Conservation (phyloP, 2,329 filamentous ascomycete species). For the Domatiomyces globalis region DNA sequence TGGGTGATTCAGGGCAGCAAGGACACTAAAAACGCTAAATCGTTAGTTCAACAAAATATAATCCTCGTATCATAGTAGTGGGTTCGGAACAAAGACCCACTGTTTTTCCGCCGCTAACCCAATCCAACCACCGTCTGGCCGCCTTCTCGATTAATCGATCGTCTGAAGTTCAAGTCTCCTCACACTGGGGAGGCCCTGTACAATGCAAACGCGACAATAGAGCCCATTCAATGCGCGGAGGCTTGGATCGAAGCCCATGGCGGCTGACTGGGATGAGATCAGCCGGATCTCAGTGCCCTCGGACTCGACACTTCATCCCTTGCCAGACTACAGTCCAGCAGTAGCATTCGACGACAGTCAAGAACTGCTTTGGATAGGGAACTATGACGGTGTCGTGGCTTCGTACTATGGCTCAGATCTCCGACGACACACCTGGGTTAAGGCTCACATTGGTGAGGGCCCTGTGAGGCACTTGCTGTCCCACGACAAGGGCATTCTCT, state of each 20-base stretch:
- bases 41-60: too few relatives aligned
- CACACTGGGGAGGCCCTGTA: background rate
- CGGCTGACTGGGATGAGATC: slow-evolving; percentile 48
- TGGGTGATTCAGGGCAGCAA: too few relatives aligned
- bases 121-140: background rate
- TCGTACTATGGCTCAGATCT: slow-evolving; percentile 81
- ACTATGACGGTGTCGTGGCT: slow-evolving; percentile 75
- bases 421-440: slow-evolving; percentile 79
- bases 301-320: slow-evolving; percentile 47
- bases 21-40: too few relatives aligned
- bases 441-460: slow-evolving; percentile 63
- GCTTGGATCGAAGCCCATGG: slow-evolving; percentile 23
- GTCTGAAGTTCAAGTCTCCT: background rate
- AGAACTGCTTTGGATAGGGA: slow-evolving; percentile 86
- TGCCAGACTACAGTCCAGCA: slow-evolving; percentile 59
- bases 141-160: background rate
- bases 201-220: background rate
- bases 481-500: slow-evolving; percentile 79
- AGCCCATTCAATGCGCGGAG: background rate
- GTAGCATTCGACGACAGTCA: slow-evolving; percentile 80
- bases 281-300: slow-evolving; percentile 69
- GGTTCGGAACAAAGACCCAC: background rate
- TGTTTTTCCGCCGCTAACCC: background rate
- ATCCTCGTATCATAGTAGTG: too few relatives aligned
- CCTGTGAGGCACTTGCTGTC: slow-evolving; percentile 77